These are phyloP conservation scores for Panicum virgatum DNA, from an alignment of 202 grass and related monocot species.

Conservation along the genomic window DNA sequence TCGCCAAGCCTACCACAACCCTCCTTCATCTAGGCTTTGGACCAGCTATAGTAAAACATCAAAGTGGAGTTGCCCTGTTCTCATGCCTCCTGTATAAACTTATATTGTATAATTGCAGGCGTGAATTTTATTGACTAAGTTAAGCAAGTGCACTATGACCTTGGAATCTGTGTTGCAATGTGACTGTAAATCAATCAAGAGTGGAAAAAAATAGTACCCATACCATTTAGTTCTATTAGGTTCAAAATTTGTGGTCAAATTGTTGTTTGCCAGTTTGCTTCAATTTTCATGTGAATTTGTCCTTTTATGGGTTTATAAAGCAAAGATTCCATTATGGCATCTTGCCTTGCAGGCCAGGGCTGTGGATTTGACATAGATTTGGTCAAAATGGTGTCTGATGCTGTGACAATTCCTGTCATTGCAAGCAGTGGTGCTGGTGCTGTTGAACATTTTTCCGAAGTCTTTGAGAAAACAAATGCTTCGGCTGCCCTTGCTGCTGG, in stretches of 20 bases:
- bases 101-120: background rate
- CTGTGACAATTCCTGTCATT: conserved; percentile 93
- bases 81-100: background rate
- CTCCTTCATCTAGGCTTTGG: background rate
- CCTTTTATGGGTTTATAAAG: background rate
- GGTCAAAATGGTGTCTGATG: conserved; percentile 87
- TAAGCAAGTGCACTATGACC: background rate
- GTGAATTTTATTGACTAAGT: background rate
- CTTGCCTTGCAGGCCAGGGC: conserved; percentile 76
- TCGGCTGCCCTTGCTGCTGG: conserved; percentile 95
- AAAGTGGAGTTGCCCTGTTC: background rate
- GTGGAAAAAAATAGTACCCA: conserved; percentile 23
- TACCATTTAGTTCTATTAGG: background rate
- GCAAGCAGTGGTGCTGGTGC: conserved; percentile 87
- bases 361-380: conserved; percentile 94
- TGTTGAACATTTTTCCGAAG: conserved; percentile 83
- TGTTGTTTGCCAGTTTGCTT: background rate
- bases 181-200: background rate
- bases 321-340: conserved; percentile 18
- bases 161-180: background rate
- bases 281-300: background rate
- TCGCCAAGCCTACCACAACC: background rate
- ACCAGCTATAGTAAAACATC: background rate
- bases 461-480: conserved; percentile 90
- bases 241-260: background rate